Evolutionary conservation across 2,329 filamentous ascomycete species (phyloP), one percentile per base, ranked within the genome.

Genomic region (Shiraia sp.): DNA sequence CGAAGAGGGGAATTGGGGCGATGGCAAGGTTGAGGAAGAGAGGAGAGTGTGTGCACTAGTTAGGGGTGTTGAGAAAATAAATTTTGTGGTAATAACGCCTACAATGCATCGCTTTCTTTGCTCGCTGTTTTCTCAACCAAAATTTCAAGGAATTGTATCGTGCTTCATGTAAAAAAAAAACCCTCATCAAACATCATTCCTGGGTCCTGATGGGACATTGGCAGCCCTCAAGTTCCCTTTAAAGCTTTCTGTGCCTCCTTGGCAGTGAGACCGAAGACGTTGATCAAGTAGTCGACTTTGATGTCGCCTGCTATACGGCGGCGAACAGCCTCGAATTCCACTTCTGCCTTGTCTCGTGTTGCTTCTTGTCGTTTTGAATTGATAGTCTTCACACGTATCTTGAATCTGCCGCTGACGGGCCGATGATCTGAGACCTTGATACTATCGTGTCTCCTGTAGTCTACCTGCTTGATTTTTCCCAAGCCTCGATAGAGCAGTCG

Each of bases 371-470:
- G 79, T 57, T 82, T 79, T 5, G 81, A 77, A 47, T 86, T 80
- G 24, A 97, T 85, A 13, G 81, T 88, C 76, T 97, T 99, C 45
- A 96, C 79, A 37, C 87, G 82, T 39, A 96, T 80, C 62, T 82
- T 83, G 72, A 99, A 96, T 25, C 77, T 76, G 1, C 88, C 93
- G 48, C 87, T 95, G 22, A 99, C 93, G 8, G 93, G 93, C 51
- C 93, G 79, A 70, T 99, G 93, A 66, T 99, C 93, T 23, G 89
- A 95, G 4, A 92, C 88, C 46, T 86, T 80, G 24, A 97, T 86
- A 19, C 52, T 47, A 69, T 97, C 93, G 71, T 96, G 92, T 34
- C 93, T 77, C 35, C 80, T 78, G 69, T 99, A 99, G 52, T 96
- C 88, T 34, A 90, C 73, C 69, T 97, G 91, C 69, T 90, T 86